Conservation (phyloP, 345 rosid species). For the Euclidium syriacum region DNA sequence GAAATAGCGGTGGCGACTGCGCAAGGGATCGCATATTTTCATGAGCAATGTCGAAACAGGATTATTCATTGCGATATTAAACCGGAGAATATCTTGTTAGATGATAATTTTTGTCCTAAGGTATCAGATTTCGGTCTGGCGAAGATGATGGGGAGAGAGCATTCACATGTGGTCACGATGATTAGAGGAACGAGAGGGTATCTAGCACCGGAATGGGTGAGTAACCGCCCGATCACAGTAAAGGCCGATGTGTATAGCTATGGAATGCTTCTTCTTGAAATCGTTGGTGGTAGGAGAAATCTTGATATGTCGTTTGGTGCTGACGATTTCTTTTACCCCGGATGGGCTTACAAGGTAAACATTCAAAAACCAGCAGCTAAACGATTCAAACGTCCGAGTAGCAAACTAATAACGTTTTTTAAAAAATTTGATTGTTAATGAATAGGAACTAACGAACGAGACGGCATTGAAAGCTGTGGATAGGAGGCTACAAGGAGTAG, state of each 20-base stretch:
- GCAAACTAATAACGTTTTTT: background rate
- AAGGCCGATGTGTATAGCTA: constrained; percentile 86
- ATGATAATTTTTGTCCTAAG: constrained; percentile 56
- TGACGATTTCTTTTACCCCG: constrained; percentile 76
- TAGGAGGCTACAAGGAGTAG: constrained; percentile 39
- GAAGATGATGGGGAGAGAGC: constrained; percentile 72
- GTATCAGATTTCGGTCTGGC: constrained; percentile 73
- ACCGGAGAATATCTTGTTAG: constrained; percentile 64
- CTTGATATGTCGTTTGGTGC: constrained; percentile 56
- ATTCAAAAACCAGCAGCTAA: too few species aligned
- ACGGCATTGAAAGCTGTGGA: constrained; percentile 49
- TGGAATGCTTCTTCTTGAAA: constrained; percentile 75
- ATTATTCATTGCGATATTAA: constrained; percentile 72
- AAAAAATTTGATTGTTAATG: background rate
- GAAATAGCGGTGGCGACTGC: constrained; percentile 56
- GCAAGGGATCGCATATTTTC: constrained; percentile 70
- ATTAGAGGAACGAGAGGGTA: constrained; percentile 75
- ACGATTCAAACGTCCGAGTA: background rate
- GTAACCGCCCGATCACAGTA: constrained; percentile 65
- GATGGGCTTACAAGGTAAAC: constrained; percentile 90
- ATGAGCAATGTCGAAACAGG: constrained; percentile 66
- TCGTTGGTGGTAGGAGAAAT: constrained; percentile 71
- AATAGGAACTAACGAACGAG: constrained; percentile 45
- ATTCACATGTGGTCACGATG: constrained; percentile 66
- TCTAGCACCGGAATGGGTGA: constrained; percentile 75